phyloP scores from a whole-genome alignment of 1,284 basidiomycete genomes.

The Blastosporella zonata region DNA sequence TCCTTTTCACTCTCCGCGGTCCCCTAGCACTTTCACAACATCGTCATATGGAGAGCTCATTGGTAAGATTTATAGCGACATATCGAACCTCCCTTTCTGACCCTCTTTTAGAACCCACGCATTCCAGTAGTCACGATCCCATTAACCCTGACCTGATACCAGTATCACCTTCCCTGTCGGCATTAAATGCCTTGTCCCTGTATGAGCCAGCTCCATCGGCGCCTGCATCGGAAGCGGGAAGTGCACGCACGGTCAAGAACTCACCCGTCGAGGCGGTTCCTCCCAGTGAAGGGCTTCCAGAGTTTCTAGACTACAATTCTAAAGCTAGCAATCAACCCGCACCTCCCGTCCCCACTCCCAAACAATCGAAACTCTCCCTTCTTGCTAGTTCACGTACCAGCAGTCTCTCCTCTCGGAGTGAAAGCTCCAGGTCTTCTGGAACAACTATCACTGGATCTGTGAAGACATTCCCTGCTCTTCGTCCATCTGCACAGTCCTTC shows the following conservation, averaged over 20 bases:
- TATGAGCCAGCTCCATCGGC: constrained; percentile 55
- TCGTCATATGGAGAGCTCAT: constrained; percentile 65
- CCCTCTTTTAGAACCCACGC: constrained; percentile 16
- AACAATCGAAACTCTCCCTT: constrained; percentile 61
- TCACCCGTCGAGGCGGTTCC: constrained; percentile 42
- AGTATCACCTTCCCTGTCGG: constrained; percentile 65
- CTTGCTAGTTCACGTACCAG: constrained; percentile 58
- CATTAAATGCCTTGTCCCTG: constrained; percentile 64
- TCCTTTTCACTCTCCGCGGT: constrained; percentile 36
- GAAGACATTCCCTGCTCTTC: constrained; percentile 63
- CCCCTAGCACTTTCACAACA: constrained; percentile 40
- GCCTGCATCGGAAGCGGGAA: constrained; percentile 42
- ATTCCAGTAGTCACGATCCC: constrained; percentile 19
- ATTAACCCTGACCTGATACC: constrained; percentile 61
- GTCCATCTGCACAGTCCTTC: constrained; percentile 58
- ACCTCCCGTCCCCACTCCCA: constrained; percentile 24
- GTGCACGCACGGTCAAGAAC: constrained; percentile 31
- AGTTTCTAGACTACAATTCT: constrained; percentile 54
- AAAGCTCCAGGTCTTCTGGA: constrained; percentile 47
- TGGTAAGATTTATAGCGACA: constrained; percentile 36
- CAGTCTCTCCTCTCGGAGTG: constrained; percentile 37
- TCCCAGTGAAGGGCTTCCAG: constrained; percentile 48
- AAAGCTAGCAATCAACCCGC: constrained; percentile 37
- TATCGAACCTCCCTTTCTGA: constrained; percentile 3
- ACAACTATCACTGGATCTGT: constrained; percentile 52